Base-by-base conservation (phyloP, 129 eudicot genomes). In the Centaurea solstitialis region DNA sequence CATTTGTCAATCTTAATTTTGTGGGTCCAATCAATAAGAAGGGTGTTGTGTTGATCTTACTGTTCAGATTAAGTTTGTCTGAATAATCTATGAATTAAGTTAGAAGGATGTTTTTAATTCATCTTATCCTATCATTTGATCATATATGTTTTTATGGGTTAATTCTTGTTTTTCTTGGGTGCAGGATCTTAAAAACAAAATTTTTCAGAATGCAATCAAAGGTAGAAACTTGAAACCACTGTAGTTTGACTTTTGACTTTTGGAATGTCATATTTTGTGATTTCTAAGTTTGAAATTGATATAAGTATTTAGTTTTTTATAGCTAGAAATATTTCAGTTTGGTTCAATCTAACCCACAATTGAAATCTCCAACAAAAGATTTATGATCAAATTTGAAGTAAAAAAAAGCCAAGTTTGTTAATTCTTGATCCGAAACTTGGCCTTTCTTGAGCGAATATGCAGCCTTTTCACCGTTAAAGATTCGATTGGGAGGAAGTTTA, bases 401-500 rank as follows among this genome's bases (percentile, higher is more conserved):
- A 41, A 24, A 80, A 68, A 76, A 70, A 71, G 53, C 62, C 73
- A 28, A 21, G 18, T 21, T 26, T 66, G 8, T 37, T 69, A 17
- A 7, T 18, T 62, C 23, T 57, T 72, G 61, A 69, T 71, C 43
- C 7, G 9, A 24, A 62, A 24, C 22, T 43, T 73, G 17, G 4
- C 40, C 26, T 40, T 62, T 73, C 73, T 26, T 65, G 53, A 65
- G 74, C 13, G 33, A 81, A 43, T 73, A 70, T 88, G 91, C 88
- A 94, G 98, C 97, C 10, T 94, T 94, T 86, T 87, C 95, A 50
- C 97, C 98, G 21, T 78, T 94, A 74, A 92, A 92, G 94, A 92
- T 94, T 45, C 89, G 98, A 85, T 82, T 94, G 70, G 98, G 98
- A 50, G 98, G 98, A 23, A 88, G 96, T 65, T 85, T 94, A 86